Base-by-base conservation (phyloP, 2,329 filamentous ascomycete species). In the Alternaria sp. region DNA sequence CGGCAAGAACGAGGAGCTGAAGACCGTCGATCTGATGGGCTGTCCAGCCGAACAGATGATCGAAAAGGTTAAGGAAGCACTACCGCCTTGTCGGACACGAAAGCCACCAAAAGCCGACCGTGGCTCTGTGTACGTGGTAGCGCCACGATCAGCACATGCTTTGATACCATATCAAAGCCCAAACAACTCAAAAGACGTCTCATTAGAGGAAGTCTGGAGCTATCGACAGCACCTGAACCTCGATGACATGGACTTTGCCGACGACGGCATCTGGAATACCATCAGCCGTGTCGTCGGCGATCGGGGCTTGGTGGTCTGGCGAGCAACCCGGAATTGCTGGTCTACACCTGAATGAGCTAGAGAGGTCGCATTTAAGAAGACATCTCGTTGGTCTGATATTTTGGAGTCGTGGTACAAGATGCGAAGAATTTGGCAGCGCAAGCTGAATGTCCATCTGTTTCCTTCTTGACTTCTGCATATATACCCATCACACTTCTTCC, bases 171-270 rank as follows among this genome's bases (percentile, higher is more conserved):
- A 77, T 60, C 32, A 71, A 30, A 65, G 73, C 15, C 47, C 57
- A 1, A 53, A 51, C 6, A 50, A 58, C 9, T 57, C 49, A 21
- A 59, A 71, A 23, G 87, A 87, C 1, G 72, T 93, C 55, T 81
- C 85, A 30, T 90, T 94, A 70, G 84, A 89, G 62, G 87, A 92
- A 76, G 86, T 92, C 4, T 94, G 91, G 90, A 85, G 85, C 62
- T 85, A 92, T 71, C 81, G 80, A 50, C 83, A 85, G 59, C 92
- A 95, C 78, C 79, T 95, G 32, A 93, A 93, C 72, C 81, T 95
- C 45, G 92, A 95, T 77, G 92, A 95, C 79, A 82, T 95, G 75
- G 91, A 94, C 74, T 93, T 92, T 82, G 90, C 83, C 3, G 89
- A 91, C 63, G 91, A 94, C 70, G 92, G 92, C 6, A 83, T 94